phyloP scores from a whole-genome alignment of 371 early-diverging fungal species.

The Nematocida displodere region DNA sequence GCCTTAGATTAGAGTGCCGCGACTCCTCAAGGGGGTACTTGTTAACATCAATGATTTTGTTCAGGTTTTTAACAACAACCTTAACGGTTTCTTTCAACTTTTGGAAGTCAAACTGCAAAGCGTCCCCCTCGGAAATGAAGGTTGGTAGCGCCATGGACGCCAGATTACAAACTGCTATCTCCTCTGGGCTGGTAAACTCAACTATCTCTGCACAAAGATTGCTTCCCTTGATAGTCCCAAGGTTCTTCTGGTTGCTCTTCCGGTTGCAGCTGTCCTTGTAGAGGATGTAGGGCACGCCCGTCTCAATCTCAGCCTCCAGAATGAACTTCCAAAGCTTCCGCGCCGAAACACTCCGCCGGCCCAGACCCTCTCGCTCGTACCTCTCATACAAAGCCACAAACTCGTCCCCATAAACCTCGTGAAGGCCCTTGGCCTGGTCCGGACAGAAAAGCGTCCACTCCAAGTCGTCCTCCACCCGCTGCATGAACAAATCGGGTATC shows the following conservation, averaged over 20 bases:
- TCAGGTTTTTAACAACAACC: conserved; percentile 78
- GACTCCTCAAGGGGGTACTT: conserved; percentile 91
- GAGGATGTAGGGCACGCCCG: conserved; percentile 95
- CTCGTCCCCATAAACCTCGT: conserved; percentile 84
- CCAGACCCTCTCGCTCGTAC: conserved; percentile 79
- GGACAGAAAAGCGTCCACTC: conserved; percentile 95
- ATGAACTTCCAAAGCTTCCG: conserved; percentile 97
- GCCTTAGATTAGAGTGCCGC: conserved; percentile 76
- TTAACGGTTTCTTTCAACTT: conserved; percentile 69
- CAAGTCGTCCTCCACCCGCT: conserved; percentile 82
- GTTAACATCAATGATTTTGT: conserved; percentile 90
- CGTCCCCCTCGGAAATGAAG: conserved; percentile 75
- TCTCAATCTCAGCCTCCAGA: conserved; percentile 91
- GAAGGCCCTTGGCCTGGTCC: conserved; percentile 81
- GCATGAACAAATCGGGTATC: conserved; percentile 98
- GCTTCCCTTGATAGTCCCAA: conserved; percentile 83
- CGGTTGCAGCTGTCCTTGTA: conserved; percentile 96
- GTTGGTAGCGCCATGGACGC: conserved; percentile 88
- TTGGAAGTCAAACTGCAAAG: conserved; percentile 67
- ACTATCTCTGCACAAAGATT: conserved; percentile 77
- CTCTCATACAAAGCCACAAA: conserved; percentile 78
- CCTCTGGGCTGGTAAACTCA: conserved; percentile 85
- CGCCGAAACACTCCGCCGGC: conserved; percentile 73
- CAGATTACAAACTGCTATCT: conserved; percentile 96
- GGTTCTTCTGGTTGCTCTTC: conserved; percentile 85